phyloP scores from a whole-genome alignment of 371 early-diverging fungal genomes.

The Mucor irregularis region DNA sequence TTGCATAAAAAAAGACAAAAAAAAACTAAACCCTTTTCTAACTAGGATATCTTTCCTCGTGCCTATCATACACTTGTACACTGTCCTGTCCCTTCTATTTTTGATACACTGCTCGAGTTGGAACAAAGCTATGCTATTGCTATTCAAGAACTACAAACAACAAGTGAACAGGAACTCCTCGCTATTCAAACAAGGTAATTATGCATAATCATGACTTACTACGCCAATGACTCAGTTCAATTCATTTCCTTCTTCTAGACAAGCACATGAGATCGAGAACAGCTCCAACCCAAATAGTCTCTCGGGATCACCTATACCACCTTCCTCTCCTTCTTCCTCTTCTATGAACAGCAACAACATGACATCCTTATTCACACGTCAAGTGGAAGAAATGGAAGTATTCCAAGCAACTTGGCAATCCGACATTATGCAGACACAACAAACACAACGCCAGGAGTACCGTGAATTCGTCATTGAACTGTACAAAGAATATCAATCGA shows the following conservation, averaged over 20 bases:
- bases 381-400: slow-evolving; percentile 65
- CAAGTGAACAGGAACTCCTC: slow-evolving; percentile 46
- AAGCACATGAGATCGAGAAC: slow-evolving; percentile 35
- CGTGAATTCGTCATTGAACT: slow-evolving; percentile 70
- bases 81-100: slow-evolving; percentile 59
- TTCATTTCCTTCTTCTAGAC: slow-evolving; percentile 22
- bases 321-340: too few relatives aligned
- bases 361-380: slow-evolving; percentile 51
- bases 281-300: neutral
- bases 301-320: neutral
- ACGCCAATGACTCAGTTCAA: too few relatives aligned
- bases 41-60: slow-evolving; percentile 67
- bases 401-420: slow-evolving; percentile 66
- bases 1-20: neutral
- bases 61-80: slow-evolving; percentile 73
- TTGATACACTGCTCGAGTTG: slow-evolving; percentile 69
- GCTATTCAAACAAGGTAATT: slow-evolving; percentile 40
- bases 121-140: slow-evolving; percentile 65
- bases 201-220: too few relatives aligned
- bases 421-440: slow-evolving; percentile 58
- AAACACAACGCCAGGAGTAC: slow-evolving; percentile 65
- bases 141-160: slow-evolving; percentile 52
- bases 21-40: neutral
- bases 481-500: slow-evolving; percentile 54
- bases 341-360: slow-evolving; percentile 22